These are phyloP conservation scores for Leccinum barrowsii DNA, from an alignment of 768 basidiomycete species.

Conservation along the genomic window DNA sequence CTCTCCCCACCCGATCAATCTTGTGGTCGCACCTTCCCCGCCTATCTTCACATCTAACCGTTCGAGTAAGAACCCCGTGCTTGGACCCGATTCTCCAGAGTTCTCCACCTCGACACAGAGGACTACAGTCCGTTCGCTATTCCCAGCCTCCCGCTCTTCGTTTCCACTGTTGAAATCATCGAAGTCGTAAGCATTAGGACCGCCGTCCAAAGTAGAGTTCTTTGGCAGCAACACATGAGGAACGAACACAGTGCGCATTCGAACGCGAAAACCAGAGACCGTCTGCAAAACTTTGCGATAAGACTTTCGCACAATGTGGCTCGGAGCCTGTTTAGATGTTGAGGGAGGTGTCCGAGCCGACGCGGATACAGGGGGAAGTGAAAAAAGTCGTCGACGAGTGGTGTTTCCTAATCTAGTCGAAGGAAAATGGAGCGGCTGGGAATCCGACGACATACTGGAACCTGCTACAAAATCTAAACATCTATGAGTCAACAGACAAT, in stretches of 20 bases:
- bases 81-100: constrained; percentile 56
- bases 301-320: constrained; percentile 78
- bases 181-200: constrained; percentile 31
- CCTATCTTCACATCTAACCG: constrained; percentile 72
- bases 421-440: constrained; percentile 49
- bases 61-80: constrained; percentile 72
- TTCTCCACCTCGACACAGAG: constrained; percentile 93
- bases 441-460: constrained; percentile 40
- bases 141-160: constrained; percentile 57
- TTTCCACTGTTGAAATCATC: constrained; percentile 45
- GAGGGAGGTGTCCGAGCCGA: constrained; percentile 45
- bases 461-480: constrained; percentile 28
- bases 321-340: constrained; percentile 44
- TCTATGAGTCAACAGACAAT: not conserved
- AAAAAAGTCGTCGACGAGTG: constrained; percentile 64
- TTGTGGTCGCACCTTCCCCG: constrained; percentile 56
- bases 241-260: constrained; percentile 93
- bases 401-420: constrained; percentile 67
- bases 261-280: constrained; percentile 80
- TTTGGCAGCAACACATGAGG: constrained; percentile 75
- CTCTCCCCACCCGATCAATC: constrained; percentile 50
- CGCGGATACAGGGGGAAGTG: constrained; percentile 50
- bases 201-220: constrained; percentile 15
- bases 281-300: constrained; percentile 77
- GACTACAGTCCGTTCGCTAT: constrained; percentile 80